These are phyloP conservation scores for Metschnikowia arizonensis DNA, from an alignment of 805 yeast genomes.

Conservation along the genomic window DNA sequence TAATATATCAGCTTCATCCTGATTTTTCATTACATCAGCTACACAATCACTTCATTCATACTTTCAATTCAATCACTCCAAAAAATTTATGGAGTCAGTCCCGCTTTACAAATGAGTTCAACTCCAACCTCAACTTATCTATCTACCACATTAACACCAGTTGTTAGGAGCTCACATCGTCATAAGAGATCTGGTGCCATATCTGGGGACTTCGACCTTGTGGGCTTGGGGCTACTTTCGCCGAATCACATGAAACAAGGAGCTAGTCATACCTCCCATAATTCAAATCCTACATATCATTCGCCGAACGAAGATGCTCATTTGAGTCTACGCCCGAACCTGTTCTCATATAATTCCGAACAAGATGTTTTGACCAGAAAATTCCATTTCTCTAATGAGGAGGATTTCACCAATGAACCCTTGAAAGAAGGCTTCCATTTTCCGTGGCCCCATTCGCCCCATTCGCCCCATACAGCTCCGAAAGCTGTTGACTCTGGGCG, in stretches of 20 bases:
- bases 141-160: constrained; percentile 6
- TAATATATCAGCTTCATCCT: background rate
- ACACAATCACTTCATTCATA: background rate
- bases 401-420: constrained; percentile 29
- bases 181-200: constrained; percentile 87
- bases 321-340: constrained; percentile 12
- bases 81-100: background rate
- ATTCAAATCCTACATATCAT: constrained; percentile 4
- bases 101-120: background rate
- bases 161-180: constrained; percentile 42
- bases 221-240: constrained; percentile 36
- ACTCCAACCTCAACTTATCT: constrained; percentile 6
- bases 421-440: constrained; percentile 24
- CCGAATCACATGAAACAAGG: constrained; percentile 18
- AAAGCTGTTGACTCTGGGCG: background rate
- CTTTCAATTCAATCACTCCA: constrained; percentile 4
- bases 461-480: constrained; percentile 7
- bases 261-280: constrained; percentile 6
- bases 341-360: constrained; percentile 8
- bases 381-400: constrained; percentile 33
- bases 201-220: constrained; percentile 73
- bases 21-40: background rate
- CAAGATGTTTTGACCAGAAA: constrained; percentile 22
- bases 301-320: constrained; percentile 1
- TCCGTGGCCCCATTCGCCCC: constrained; percentile 19